Evolutionary conservation across 805 yeast genomes (phyloP), one percentile per base, ranked within the genome.

Genomic region (Danielozyma ontarioensis): DNA sequence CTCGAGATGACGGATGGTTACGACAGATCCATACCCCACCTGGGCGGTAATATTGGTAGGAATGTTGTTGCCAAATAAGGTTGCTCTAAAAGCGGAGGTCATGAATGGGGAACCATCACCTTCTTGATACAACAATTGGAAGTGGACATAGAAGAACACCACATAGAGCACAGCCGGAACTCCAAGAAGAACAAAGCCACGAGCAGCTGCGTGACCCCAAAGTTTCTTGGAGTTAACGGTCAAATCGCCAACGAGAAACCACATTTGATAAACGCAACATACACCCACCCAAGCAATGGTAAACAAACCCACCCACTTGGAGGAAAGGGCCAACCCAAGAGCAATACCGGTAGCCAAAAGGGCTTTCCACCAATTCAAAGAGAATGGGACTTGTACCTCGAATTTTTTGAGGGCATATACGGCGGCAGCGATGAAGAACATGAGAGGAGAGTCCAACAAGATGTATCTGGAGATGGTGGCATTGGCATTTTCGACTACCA

Each of bases 271-370:
- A 13, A 72, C 53, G 50, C 83, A 80, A 37, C 72, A 55, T 2
- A 70, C 33, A 33, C 93, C 94, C 39, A 78, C 72, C 90, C 90
- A 84, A 3, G 82, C 82, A 36, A 84, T 53, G 13, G 94, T 84
- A 62, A 83, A 83, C 25, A 83, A 60, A 41, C 94, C 94, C 29
- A 83, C 93, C 93, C 93, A 83, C 58, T 84, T 84, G 21, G 89
- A 76, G 16, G 83, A 74, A 14, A 78, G 60, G 3, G 93, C 83
- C 37, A 83, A 64, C 33, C 93, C 94, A 37, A 83, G 60, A n/a
- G 78, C 77, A 33, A 80, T 53, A 45, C 83, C 84, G 27, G 85
- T 70, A n/a, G 79, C 68, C 18, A 77, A 17, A 44, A 84, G 58
- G n/a, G 78, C 59, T 50, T 71, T 78, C 51, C 56, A 76, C 76